Base-by-base conservation (phyloP, 2,329 filamentous ascomycete genomes). In the Aurifilum marmelostoma region DNA sequence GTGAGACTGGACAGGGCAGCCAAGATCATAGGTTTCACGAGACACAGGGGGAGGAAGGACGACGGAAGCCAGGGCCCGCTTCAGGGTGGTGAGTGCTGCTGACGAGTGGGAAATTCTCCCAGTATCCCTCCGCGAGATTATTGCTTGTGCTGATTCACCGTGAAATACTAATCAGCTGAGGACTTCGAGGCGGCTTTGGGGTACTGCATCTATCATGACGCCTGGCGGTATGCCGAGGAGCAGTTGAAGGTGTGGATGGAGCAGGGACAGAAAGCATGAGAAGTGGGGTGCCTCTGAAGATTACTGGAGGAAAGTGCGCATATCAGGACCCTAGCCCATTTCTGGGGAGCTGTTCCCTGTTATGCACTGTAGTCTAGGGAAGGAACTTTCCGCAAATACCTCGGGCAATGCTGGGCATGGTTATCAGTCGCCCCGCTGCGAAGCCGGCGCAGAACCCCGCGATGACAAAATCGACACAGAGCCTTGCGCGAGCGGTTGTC, bases 361-460 rank as follows among this genome's bases (percentile, higher is more conserved):
- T 5, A 54, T 3, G 24, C 24, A 54, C n/a, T 27, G 34, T 8
- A n/a, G n/a, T n/a, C n/a, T n/a, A n/a, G n/a, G 24, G n/a, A 52
- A 43, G 41, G 16, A 18, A 7, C 41, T n/a, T n/a, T n/a, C n/a
- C n/a, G n/a, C 16, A 43, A 7, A 18, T 12, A 52, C 29, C 39
- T 37, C 24, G 34, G 37, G 12, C 37, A 47, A 24, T 21, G 21
- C 61, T 63, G 27, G 18, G 43, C 43, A 32, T 32, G 43, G 32
- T 16, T 29, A n/a, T 9, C 27, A 52, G 11, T 8, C 50, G 61
- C 65, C 50, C 37, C 56, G 67, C 56, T 63, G 64, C 67, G 67
- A 71, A 18, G 47, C 61, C 64, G 69, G 59, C 59, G 34, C 18
- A 50, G 43, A 29, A 69, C 69, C 69, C 69, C 67, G 69, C 69